Percentiles rank a stretch among this genome's conserved stretches.
Conservation (phyloP, 768 basidiomycete genomes). For the Kwoniella dendrophila region DNA sequence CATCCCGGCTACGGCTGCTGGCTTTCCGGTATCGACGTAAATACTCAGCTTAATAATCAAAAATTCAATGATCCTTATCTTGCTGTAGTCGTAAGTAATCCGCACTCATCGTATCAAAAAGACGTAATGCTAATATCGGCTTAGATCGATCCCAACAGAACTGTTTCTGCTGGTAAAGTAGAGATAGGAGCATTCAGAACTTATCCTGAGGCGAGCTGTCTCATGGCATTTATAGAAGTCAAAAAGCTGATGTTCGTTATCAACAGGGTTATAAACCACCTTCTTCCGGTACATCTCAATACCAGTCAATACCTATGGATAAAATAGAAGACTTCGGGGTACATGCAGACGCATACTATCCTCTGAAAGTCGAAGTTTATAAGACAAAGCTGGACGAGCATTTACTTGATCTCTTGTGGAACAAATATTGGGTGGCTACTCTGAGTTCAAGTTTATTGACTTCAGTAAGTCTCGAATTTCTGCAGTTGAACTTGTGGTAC, state of each 20-base stretch:
- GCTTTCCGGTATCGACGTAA: slow-evolving; percentile 98
- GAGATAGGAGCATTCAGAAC: slow-evolving; percentile 99
- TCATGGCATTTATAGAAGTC: neutral
- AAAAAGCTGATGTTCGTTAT: slow-evolving; percentile 1
- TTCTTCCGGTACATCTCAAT: slow-evolving; percentile 68
- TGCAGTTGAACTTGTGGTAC: neutral
- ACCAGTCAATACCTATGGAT: slow-evolving; percentile 91
- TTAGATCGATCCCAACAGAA: slow-evolving; percentile 98
- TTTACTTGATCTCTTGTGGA: slow-evolving; percentile 88
- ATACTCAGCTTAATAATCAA: slow-evolving; percentile 93
- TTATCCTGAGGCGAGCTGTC: slow-evolving; percentile 75
- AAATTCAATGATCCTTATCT: slow-evolving; percentile 95
- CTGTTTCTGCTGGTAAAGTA: slow-evolving; percentile 96
- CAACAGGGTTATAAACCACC: slow-evolving; percentile 80
- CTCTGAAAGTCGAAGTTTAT: slow-evolving; percentile 90
- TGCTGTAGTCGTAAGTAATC: slow-evolving; percentile 79
- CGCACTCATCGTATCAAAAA: neutral
- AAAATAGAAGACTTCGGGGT: slow-evolving; percentile 99
- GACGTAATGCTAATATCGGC: slow-evolving; percentile 3
- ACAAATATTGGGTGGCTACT: slow-evolving; percentile 99
- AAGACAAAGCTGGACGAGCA: slow-evolving; percentile 86
- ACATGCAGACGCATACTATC: slow-evolving; percentile 94
- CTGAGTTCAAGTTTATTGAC: slow-evolving; percentile 89
- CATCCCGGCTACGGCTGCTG: slow-evolving; percentile 99
- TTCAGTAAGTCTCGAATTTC: slow-evolving; percentile 63